Percentiles rank a stretch among this genome's conserved stretches.
Evolutionary conservation across 768 basidiomycete genomes (phyloP).

Genomic region (Hygrocybe punicea): DNA sequence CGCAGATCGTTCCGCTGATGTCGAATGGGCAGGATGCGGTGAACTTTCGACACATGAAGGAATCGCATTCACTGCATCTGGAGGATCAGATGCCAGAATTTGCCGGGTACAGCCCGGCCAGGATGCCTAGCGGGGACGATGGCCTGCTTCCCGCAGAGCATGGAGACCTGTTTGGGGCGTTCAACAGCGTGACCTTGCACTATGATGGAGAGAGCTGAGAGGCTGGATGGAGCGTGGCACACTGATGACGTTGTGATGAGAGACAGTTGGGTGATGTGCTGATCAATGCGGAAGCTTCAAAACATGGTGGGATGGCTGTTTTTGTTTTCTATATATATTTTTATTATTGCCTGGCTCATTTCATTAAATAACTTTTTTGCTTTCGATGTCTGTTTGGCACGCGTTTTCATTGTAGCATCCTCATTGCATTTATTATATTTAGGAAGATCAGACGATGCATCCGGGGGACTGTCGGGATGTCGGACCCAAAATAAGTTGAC

Average conservation of each 20-base stretch:
- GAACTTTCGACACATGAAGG: constrained; percentile 88
- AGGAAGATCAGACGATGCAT: neutral
- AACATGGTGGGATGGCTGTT: neutral
- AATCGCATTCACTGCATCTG: constrained; percentile 87
- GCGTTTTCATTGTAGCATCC: neutral
- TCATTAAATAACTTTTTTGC: neutral
- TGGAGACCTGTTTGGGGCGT: constrained; percentile 78
- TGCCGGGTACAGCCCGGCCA: constrained; percentile 31
- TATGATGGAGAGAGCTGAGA: constrained; percentile 66
- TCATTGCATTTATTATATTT: neutral
- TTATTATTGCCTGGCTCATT: neutral
- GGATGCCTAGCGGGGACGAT: constrained; percentile 42
- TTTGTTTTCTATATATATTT: neutral
- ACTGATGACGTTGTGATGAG: constrained; percentile 3
- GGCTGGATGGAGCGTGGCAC: constrained; percentile 6
- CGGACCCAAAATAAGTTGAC: neutral
- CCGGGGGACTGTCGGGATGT: neutral
- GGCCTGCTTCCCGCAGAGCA: constrained; percentile 36
- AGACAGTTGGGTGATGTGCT: neutral
- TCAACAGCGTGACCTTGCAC: constrained; percentile 85
- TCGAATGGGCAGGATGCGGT: constrained; percentile 79
- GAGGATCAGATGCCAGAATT: constrained; percentile 56
- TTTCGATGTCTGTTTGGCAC: neutral
- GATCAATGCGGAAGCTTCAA: no score
- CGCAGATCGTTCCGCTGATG: constrained; percentile 74